Conservation (phyloP, 2,329 filamentous ascomycete species). For the Dactylella cylindrospora region DNA sequence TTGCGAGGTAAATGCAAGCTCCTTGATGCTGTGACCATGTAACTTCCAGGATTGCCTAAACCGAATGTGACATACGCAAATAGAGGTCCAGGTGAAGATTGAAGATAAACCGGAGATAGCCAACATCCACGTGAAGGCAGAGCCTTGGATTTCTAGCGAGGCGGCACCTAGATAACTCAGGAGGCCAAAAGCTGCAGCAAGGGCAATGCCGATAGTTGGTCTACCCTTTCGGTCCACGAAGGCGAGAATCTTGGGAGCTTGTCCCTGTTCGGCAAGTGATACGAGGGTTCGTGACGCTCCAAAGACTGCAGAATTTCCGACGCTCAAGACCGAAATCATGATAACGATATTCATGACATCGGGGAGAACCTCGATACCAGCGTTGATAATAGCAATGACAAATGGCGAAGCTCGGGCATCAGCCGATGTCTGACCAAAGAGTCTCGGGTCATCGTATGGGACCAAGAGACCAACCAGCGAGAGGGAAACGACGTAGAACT, state of each 20-base stretch:
- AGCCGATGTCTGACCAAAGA: slow-evolving; percentile 61
- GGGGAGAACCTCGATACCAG: slow-evolving; percentile 76
- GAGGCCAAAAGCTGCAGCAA: slow-evolving; percentile 69
- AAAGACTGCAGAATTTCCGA: slow-evolving; percentile 89
- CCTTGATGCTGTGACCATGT: slow-evolving; percentile 69
- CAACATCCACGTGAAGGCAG: slow-evolving; percentile 77
- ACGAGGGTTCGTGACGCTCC: slow-evolving; percentile 87
- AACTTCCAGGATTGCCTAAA: slow-evolving; percentile 78
- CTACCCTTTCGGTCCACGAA: slow-evolving; percentile 84
- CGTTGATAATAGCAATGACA: slow-evolving; percentile 85
- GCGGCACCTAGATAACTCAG: slow-evolving; percentile 67
- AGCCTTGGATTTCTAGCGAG: slow-evolving; percentile 64
- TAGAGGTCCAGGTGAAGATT: slow-evolving; percentile 78
- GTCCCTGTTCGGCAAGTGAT: slow-evolving; percentile 82
- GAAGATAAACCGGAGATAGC: slow-evolving; percentile 71
- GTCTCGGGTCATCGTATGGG: slow-evolving; percentile 66
- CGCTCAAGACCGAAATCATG: slow-evolving; percentile 82
- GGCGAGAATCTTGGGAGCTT: slow-evolving; percentile 73
- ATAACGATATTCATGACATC: slow-evolving; percentile 96
- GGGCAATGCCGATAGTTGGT: slow-evolving; percentile 70
- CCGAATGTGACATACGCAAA: slow-evolving; percentile 87
- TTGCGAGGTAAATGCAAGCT: slow-evolving; percentile 79
- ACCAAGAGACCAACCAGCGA: slow-evolving; percentile 80
- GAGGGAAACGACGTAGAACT: slow-evolving; percentile 82
- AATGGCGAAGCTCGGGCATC: slow-evolving; percentile 82